Evolutionary conservation across 768 basidiomycete species (phyloP), one percentile per base, ranked within the genome.

Genomic region (Pulveroboletus sp.): DNA sequence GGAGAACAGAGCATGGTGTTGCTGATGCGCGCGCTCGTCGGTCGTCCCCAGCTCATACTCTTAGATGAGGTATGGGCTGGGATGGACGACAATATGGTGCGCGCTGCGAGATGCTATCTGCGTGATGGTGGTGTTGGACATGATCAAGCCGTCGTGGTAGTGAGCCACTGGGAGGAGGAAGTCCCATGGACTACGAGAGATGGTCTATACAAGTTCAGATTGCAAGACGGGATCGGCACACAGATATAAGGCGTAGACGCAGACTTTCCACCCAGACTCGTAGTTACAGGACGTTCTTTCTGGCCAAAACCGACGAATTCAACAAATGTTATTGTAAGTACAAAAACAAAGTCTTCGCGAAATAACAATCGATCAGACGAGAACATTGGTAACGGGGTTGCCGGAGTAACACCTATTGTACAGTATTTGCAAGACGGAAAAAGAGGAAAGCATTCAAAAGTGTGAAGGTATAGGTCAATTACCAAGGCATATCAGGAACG

Each of bases 61-160:
- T 70, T 98, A 36, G 95, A 99, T 61, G 95, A 99, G 64, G 89
- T 85, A 8, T 93, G 90, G 81, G 84, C 88, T 21, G 94, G 93
- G 24, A 94, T 98, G 90, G 89, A 89, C 55, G 83, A 81, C 39
- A 69, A 66, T 6, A 89, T 91, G 82, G 81, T 94, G 28, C 66
- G 66, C 15, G 78, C 78, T 33, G 88, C 83, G 37, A 72, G 79
- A 55, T 57, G 56, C 37, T 89, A 90, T 60, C 63, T 99, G 39
- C 72, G 84, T 10, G 62, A 69, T 17, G 72, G 69, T 1, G 81
- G 78, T 0, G 61, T 85, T 21, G 71, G 70, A 18, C 57, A 67
- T 10, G 70, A 77, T 38, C 92, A 96, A 70, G 86, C 84, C 2
- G 85, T 92, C 21, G 76, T 97, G 1, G 84, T 90, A 4, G 80